A percentile compares a stretch with the other conserved stretches of the same genome.
Conservation (phyloP, 2,329 filamentous ascomycete species). For the Cladosporium sp. region DNA sequence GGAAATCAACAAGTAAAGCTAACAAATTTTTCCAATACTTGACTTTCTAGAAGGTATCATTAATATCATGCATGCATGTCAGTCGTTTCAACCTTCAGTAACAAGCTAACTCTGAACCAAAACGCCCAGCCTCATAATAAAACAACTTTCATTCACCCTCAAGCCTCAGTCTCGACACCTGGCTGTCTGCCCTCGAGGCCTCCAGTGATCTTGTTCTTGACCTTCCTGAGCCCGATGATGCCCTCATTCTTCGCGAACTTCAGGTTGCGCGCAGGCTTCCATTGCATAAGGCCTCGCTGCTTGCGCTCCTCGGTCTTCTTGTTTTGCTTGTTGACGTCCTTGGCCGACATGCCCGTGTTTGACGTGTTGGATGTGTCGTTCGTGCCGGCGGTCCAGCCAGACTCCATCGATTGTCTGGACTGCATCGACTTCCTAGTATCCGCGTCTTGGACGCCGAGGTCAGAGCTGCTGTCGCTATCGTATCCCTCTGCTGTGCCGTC, state of each 20-base stretch:
- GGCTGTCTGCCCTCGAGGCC: slow-evolving; percentile 77
- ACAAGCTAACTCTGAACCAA: not conserved
- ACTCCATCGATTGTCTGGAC: slow-evolving; percentile 30
- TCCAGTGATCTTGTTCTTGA: slow-evolving; percentile 73
- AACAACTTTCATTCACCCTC: not conserved
- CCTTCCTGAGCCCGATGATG: slow-evolving; percentile 71
- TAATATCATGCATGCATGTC: slow-evolving; percentile 13
- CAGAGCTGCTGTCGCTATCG: slow-evolving; percentile 43
- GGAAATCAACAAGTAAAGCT: not conserved
- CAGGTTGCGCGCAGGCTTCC: slow-evolving; percentile 82
- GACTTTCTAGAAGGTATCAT: not conserved
- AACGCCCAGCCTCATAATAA: not conserved
- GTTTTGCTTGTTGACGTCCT: slow-evolving; percentile 66
- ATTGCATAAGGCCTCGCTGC: slow-evolving; percentile 91
- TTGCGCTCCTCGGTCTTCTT: slow-evolving; percentile 74
- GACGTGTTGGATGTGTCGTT: slow-evolving; percentile 26
- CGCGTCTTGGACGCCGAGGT: slow-evolving; percentile 63
- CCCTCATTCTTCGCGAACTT: slow-evolving; percentile 88
- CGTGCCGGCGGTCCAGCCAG: slow-evolving; percentile 37
- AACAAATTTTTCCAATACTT: not conserved
- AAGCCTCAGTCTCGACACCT: slow-evolving; percentile 71
- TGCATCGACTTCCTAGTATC: slow-evolving; percentile 29
- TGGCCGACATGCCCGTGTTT: slow-evolving; percentile 35
- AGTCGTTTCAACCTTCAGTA: not conserved
- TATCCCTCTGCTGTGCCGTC: slow-evolving; percentile 42